phyloP scores from a whole-genome alignment of 1,139 yeast species.

The Scheffersomyces cryptocercus region DNA sequence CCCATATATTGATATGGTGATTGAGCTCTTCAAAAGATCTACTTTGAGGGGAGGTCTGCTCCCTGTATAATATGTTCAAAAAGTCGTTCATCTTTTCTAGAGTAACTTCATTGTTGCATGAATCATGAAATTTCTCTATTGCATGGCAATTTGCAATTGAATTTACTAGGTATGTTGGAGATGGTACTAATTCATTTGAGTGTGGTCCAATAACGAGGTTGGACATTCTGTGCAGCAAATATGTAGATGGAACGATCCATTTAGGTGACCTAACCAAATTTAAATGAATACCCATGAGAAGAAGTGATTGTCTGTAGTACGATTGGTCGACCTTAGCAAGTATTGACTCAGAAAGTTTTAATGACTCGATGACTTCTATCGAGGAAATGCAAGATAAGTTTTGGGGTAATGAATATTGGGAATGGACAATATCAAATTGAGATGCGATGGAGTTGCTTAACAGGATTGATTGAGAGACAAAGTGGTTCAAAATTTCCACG shows the following conservation, averaged over 20 bases:
- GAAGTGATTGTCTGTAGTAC: slow-evolving; percentile 29
- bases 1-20: slow-evolving; percentile 33
- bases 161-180: slow-evolving; percentile 26
- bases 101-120: slow-evolving; percentile 8
- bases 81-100: slow-evolving; percentile 15
- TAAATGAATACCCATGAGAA: slow-evolving; percentile 31
- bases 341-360: slow-evolving; percentile 17
- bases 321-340: slow-evolving; percentile 17
- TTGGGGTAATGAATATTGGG: slow-evolving; percentile 22
- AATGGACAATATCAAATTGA: slow-evolving; percentile 22
- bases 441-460: slow-evolving; percentile 9
- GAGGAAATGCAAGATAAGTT: slow-evolving; percentile 20
- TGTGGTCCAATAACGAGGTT: slow-evolving; percentile 22
- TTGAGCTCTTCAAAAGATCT: slow-evolving; percentile 24
- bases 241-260: slow-evolving; percentile 29
- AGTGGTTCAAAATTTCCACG: slow-evolving; percentile 20
- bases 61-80: slow-evolving; percentile 11
- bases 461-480: slow-evolving; percentile 15
- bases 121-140: slow-evolving; percentile 16
- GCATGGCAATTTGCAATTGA: slow-evolving; percentile 20
- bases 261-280: slow-evolving; percentile 23
- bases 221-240: slow-evolving; percentile 14
- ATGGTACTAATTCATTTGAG: slow-evolving; percentile 29
- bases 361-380: slow-evolving; percentile 23
- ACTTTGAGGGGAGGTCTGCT: slow-evolving; percentile 12